phyloP scores from a whole-genome alignment of 371 early-diverging fungal genomes.

The Blastocladiella emersonii region DNA sequence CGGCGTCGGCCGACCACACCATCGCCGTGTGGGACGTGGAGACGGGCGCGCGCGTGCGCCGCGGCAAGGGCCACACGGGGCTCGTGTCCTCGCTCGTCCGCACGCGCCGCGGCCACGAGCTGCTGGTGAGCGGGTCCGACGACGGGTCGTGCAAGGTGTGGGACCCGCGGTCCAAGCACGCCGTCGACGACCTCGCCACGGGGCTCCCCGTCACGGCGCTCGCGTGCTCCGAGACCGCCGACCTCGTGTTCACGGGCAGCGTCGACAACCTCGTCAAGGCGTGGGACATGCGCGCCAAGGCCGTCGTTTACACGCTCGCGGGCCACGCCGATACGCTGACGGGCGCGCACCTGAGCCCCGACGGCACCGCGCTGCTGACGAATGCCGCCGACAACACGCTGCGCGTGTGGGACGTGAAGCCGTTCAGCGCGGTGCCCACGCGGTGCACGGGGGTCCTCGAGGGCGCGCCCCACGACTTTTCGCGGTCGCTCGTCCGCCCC shows the following conservation, averaged over 20 bases:
- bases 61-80: constrained; percentile 56
- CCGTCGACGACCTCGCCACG: constrained; percentile 52
- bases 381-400: constrained; percentile 90
- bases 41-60: constrained; percentile 57
- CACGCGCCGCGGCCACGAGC: constrained; percentile 46
- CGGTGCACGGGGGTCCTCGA: constrained; percentile 56
- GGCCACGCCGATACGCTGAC: constrained; percentile 85
- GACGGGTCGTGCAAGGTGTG: constrained; percentile 43
- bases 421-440: constrained; percentile 45
- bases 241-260: constrained; percentile 66
- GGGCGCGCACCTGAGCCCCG: constrained; percentile 67
- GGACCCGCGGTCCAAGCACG: constrained; percentile 60
- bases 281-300: constrained; percentile 75
- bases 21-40: constrained; percentile 65
- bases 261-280: constrained; percentile 76
- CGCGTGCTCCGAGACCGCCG: constrained; percentile 59
- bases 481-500: constrained; percentile 73
- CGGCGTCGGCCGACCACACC: constrained; percentile 57
- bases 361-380: constrained; percentile 63
- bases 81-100: constrained; percentile 63
- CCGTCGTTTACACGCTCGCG: constrained; percentile 42
- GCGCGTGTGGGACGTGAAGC: constrained; percentile 86
- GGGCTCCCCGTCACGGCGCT: constrained; percentile 68
- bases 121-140: constrained; percentile 60
- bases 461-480: constrained; percentile 88